Conservation (phyloP, 371 early-diverging fungal genomes). For the Rhizomucor pusillus region DNA sequence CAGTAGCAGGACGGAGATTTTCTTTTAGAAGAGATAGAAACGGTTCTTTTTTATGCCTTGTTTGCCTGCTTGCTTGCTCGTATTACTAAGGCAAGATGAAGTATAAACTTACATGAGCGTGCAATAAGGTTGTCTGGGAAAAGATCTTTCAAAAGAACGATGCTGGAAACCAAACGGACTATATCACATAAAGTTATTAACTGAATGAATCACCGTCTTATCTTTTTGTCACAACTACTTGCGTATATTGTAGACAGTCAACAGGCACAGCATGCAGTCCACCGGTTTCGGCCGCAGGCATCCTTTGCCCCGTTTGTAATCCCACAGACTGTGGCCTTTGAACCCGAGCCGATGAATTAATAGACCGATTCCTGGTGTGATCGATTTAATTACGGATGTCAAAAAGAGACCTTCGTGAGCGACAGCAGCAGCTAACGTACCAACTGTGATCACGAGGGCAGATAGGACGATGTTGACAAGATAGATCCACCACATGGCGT, state of each 20-base stretch:
- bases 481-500: slow-evolving; percentile 21
- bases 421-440: slow-evolving; percentile 10
- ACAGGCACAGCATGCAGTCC: slow-evolving; percentile 18
- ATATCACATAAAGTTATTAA: background rate
- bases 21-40: too few relatives aligned
- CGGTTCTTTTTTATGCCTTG: too few relatives aligned
- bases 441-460: slow-evolving; percentile 19
- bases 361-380: slow-evolving; percentile 12
- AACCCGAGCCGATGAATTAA: slow-evolving; percentile 17
- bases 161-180: slow-evolving; percentile 26
- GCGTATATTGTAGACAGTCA: slow-evolving; percentile 19
- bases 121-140: slow-evolving; percentile 21
- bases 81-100: background rate
- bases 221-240: slow-evolving; percentile 2
- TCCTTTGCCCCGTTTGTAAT: slow-evolving; percentile 6
- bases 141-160: slow-evolving; percentile 20
- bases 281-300: slow-evolving; percentile 27
- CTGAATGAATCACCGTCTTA: background rate
- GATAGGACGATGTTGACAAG: slow-evolving; percentile 27
- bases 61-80: too few relatives aligned
- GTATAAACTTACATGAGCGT: slow-evolving; percentile 24
- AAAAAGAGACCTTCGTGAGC: background rate
- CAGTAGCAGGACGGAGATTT: too few relatives aligned
- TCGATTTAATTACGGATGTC: background rate
- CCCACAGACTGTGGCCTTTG: slow-evolving; percentile 19